Evolutionary conservation across 2,329 filamentous ascomycete genomes (phyloP), one percentile per base, ranked within the genome.

Genomic region (Fusarium bactridioides): DNA sequence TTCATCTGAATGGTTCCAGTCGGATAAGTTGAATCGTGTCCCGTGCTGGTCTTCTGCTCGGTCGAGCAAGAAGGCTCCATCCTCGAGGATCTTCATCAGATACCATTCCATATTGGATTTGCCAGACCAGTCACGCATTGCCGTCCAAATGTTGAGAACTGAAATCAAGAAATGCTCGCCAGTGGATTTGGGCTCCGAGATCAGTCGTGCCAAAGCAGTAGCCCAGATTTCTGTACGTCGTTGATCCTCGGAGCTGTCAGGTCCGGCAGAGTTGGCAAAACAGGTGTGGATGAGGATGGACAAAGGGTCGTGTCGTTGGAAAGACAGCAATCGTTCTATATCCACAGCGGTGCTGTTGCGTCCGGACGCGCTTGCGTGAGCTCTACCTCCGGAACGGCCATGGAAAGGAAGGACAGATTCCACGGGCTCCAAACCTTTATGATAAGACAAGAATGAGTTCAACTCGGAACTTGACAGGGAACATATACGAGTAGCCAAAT

Each of bases 81-180:
- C 93, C 82, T 97, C 94, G 37, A 99, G 88, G 67, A 97, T 94
- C 79, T 96, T 93, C 93, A 97, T 96, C 18, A 99, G 88, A 80
- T 95, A 98, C 83, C 94, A 93, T 83, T 98, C 95, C 86, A 99
- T 91, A 72, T 94, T 96, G 74, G 92, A 90, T 77, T 92, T 94
- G 64, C 94, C 94, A 44, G 94, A 93, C 95, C 95, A 98, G 81
- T 95, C 92, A 70, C 93, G 91, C 87, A 95, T 93, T 62, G 90
- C 87, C 57, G 93, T 91, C 93, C 94, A 98, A 63, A 94, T 91
- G 80, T 96, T 95, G 56, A 99, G 87, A 38, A 98, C 90, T 53
- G 93, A 92, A 71, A 93, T 91, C 64, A 98, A 87, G 63, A 98
- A 92, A 63, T 93, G 91, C 79, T 96, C 93, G 73, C 92, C 91